Conservation (phyloP, 371 early-diverging fungal genomes). For the Rhizopus arrhizus region DNA sequence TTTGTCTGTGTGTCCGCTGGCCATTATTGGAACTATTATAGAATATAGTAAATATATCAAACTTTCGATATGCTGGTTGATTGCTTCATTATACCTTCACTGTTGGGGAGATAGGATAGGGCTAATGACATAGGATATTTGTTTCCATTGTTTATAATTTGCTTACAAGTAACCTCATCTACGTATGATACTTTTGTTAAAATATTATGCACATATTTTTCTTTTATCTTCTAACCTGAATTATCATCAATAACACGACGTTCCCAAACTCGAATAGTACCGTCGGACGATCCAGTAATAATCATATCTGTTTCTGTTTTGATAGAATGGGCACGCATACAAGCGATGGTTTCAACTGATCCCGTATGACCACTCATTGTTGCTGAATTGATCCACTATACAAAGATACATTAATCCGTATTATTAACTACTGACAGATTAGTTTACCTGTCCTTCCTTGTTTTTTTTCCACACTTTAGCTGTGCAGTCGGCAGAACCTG, state of each 20-base stretch:
- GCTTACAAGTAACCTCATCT: slow-evolving; percentile 64
- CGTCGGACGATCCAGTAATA: slow-evolving; percentile 83
- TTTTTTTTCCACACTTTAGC: slow-evolving; percentile 73
- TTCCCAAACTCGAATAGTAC: slow-evolving; percentile 77
- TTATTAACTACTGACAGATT: background rate
- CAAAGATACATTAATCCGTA: background rate
- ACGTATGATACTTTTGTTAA: background rate
- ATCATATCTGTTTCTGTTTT: slow-evolving; percentile 54
- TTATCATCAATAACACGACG: slow-evolving; percentile 49
- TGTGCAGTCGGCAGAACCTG: slow-evolving; percentile 84
- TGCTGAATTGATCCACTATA: slow-evolving; percentile 68
- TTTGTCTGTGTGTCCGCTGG: slow-evolving; percentile 78
- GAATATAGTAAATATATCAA: background rate
- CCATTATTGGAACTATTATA: slow-evolving; percentile 62
- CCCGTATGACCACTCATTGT: slow-evolving; percentile 73
- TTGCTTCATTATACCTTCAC: slow-evolving; percentile 39
- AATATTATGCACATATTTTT: background rate
- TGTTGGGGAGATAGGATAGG: slow-evolving; percentile 71
- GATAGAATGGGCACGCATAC: slow-evolving; percentile 52
- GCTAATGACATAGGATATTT: slow-evolving; percentile 74
- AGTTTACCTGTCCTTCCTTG: slow-evolving; percentile 28
- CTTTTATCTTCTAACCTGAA: slow-evolving; percentile 30
- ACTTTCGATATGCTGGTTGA: background rate
- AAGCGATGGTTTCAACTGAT: slow-evolving; percentile 70
- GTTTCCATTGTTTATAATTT: slow-evolving; percentile 69